phyloP scores from a whole-genome alignment of 2,329 filamentous ascomycete species.

The Penicillium vulpinum region DNA sequence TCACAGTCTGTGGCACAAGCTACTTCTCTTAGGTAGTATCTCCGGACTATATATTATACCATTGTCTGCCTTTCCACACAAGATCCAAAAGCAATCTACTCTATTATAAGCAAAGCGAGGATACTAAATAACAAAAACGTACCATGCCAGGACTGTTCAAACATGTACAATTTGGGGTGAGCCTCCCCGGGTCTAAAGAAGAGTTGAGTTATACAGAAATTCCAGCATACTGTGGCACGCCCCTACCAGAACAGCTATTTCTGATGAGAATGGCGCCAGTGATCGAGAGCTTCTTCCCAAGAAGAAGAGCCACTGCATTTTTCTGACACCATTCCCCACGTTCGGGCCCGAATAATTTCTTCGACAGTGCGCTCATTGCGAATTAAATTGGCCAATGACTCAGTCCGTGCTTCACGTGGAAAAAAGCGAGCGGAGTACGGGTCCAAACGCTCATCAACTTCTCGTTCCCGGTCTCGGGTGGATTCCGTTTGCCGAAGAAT shows the following conservation, averaged over 20 bases:
- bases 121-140: too few species aligned
- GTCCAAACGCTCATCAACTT: constrained; percentile 86
- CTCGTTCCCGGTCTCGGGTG: constrained; percentile 66
- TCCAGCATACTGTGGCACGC: not conserved
- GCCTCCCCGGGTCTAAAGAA: not conserved
- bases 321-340: constrained; percentile 76
- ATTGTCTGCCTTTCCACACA: not conserved
- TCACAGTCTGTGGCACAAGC: not conserved
- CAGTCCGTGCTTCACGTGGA: constrained; percentile 71
- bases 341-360: constrained; percentile 76
- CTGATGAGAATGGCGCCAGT: constrained; percentile 55
- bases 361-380: constrained; percentile 70
- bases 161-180: not conserved
- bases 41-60: not conserved
- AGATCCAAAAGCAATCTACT: not conserved
- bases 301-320: constrained; percentile 65
- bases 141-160: not conserved
- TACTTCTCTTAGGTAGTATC: not conserved
- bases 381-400: constrained; percentile 71
- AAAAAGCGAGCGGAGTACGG: constrained; percentile 87
- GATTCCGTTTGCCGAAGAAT: constrained; percentile 69
- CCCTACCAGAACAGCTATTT: constrained; percentile 8
- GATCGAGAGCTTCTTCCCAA: constrained; percentile 66
- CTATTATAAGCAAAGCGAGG: not conserved
- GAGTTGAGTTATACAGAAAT: constrained; percentile 4